Evolutionary conservation across 2,329 filamentous ascomycete species (phyloP).

Genomic region (Ascochyta pisi): DNA sequence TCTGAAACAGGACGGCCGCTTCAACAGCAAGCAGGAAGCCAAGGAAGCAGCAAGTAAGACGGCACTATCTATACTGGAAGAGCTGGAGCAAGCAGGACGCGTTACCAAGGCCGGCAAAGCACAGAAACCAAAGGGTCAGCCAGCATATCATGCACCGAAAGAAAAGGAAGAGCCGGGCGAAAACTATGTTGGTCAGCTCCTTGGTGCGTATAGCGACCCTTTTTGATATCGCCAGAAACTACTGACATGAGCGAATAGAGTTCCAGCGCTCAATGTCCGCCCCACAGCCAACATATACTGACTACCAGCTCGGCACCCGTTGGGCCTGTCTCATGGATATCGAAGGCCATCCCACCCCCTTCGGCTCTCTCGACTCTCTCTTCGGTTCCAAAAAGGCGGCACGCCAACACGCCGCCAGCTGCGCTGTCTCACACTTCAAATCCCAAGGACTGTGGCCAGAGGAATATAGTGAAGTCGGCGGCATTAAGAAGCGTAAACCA

Average conservation of each 20-base stretch:
- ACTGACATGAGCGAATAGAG: constrained; percentile 26
- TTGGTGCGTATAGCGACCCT: constrained; percentile 33
- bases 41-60: constrained; percentile 50
- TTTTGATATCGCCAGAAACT: neutral
- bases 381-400: constrained; percentile 53
- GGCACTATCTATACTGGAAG: constrained; percentile 38
- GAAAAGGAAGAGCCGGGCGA: constrained; percentile 14
- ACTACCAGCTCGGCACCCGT: constrained; percentile 41
- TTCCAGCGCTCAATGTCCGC: constrained; percentile 36
- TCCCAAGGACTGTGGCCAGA: constrained; percentile 41
- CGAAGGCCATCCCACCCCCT: constrained; percentile 31
- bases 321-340: constrained; percentile 44
- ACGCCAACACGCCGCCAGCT: constrained; percentile 49
- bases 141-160: neutral
- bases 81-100: constrained; percentile 31
- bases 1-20: constrained; percentile 32
- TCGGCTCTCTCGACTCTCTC: constrained; percentile 44
- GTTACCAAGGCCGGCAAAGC: constrained; percentile 27
- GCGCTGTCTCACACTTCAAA: constrained; percentile 53
- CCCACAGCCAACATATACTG: constrained; percentile 46
- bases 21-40: constrained; percentile 51
- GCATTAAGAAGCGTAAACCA: constrained; percentile 42
- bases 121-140: constrained; percentile 26
- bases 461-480: constrained; percentile 25
- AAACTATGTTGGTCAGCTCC: constrained; percentile 50